phyloP scores from a whole-genome alignment of 768 basidiomycete species.

The Coprinellus micaceus region DNA sequence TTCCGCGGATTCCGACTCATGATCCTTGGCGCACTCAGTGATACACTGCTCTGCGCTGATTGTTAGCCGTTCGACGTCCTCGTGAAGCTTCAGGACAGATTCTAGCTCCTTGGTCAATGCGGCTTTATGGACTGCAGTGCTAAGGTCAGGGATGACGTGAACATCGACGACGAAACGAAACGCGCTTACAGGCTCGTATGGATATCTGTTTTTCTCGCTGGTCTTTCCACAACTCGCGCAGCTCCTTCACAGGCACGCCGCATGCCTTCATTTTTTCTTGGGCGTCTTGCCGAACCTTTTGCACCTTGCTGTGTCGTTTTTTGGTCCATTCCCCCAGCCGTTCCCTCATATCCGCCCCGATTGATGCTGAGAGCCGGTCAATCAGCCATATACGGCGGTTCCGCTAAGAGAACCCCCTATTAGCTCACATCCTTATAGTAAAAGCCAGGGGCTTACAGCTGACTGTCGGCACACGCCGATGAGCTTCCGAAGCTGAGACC shows the following conservation, averaged over 20 bases:
- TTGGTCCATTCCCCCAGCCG: background rate
- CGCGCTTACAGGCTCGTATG: background rate
- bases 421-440: background rate
- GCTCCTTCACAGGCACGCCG: background rate
- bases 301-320: background rate
- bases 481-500: slow-evolving; percentile 28
- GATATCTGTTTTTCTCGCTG: background rate
- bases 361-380: slow-evolving; percentile 16
- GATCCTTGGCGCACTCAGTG: background rate
- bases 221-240: background rate
- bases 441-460: slow-evolving; percentile 22
- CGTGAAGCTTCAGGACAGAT: background rate
- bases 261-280: background rate
- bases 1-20: background rate
- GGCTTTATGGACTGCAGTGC: background rate
- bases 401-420: slow-evolving; percentile 14
- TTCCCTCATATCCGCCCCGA: background rate
- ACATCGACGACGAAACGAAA: background rate
- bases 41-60: background rate
- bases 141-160: background rate
- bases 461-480: slow-evolving; percentile 31
- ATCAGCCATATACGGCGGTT: slow-evolving; percentile 29
- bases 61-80: background rate
- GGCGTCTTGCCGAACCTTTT: background rate
- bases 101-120: background rate